Conservation (phyloP, 306 rosid species). For the Lathyrus sativus region DNA sequence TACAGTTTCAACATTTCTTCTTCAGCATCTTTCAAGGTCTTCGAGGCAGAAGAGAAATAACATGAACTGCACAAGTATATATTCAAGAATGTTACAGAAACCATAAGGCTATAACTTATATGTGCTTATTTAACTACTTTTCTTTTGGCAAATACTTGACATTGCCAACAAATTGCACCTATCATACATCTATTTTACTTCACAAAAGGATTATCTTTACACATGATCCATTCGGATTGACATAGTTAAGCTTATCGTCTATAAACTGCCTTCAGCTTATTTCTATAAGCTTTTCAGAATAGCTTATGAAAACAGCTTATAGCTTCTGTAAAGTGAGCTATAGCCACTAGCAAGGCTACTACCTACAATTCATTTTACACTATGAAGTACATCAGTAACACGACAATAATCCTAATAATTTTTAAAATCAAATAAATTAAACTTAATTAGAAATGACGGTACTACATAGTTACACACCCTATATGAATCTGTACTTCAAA, state of each 20-base stretch:
- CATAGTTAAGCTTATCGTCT: background rate
- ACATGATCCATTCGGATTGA: background rate
- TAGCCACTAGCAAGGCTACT: background rate
- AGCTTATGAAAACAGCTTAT: background rate
- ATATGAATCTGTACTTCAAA: background rate
- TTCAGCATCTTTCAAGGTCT: constrained; percentile 81
- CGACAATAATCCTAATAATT: too few relatives aligned
- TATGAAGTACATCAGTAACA: too few relatives aligned
- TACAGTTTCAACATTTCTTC: constrained; percentile 72
- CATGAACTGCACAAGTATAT: constrained; percentile 61
- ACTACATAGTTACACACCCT: background rate
- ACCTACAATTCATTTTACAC: too few relatives aligned
- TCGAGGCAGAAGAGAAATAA: constrained; percentile 67
- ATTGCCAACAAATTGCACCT: background rate
- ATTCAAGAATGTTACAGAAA: constrained; percentile 8
- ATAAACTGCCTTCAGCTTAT: too few relatives aligned
- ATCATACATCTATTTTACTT: background rate
- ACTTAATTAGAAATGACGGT: too few relatives aligned
- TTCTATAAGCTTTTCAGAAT: background rate
- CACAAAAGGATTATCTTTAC: background rate
- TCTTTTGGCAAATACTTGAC: background rate
- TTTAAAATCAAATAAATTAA: too few relatives aligned
- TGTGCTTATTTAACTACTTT: background rate
- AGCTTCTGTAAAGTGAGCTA: background rate
- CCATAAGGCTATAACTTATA: background rate